These are phyloP conservation scores for Cenchrus fungigraminus DNA, from an alignment of 176 grass and related monocot species.

Conservation along the genomic window DNA sequence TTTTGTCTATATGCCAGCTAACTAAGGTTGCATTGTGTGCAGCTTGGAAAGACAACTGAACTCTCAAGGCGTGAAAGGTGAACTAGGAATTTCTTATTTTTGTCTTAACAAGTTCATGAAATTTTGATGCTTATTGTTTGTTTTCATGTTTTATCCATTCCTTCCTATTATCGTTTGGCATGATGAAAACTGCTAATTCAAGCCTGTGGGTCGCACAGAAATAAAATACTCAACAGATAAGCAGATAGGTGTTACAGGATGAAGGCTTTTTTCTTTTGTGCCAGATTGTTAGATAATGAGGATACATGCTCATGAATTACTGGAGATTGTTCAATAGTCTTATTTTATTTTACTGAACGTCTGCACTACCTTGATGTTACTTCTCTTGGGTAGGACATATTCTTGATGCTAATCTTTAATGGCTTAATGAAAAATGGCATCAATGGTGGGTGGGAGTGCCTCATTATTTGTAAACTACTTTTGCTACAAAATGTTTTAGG, in stretches of 20 bases:
- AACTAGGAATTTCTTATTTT: slow-evolving; percentile 18
- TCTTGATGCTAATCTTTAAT: background rate
- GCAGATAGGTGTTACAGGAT: background rate
- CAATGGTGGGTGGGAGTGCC: background rate
- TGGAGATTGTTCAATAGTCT: background rate
- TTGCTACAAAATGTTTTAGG: background rate
- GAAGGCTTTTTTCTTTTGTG: background rate
- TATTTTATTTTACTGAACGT: background rate
- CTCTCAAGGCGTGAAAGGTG: slow-evolving; percentile 98
- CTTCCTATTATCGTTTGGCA: slow-evolving; percentile 7
- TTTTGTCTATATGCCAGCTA: slow-evolving; percentile 31
- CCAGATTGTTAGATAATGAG: background rate
- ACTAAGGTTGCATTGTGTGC: slow-evolving; percentile 46
- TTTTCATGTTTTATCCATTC: background rate
- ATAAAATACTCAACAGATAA: background rate
- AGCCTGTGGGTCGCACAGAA: background rate
- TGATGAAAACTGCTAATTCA: slow-evolving; percentile 10
- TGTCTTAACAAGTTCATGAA: background rate
- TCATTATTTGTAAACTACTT: background rate
- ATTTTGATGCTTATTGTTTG: background rate
- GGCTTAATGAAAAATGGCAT: background rate
- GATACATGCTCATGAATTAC: slow-evolving; percentile 10
- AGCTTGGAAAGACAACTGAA: slow-evolving; percentile 85
- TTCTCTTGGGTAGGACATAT: background rate
- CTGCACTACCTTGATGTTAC: background rate